These are phyloP conservation scores for Cicer arietinum DNA, from an alignment of 306 rosid species.

Conservation along the genomic window DNA sequence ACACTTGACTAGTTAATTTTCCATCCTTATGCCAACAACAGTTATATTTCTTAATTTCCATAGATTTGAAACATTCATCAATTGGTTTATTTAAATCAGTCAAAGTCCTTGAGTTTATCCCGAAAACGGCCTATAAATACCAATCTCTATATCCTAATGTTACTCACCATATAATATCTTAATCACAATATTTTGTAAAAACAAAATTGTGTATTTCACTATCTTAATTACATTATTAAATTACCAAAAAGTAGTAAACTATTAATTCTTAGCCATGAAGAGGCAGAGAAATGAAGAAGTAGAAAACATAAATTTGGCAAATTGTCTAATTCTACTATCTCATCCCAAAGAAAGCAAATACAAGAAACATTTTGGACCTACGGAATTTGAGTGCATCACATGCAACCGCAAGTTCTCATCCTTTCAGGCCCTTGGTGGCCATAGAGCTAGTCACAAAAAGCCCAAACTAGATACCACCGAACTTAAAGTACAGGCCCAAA, in stretches of 20 bases:
- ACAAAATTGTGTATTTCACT: neutral
- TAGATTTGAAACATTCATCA: slow-evolving; percentile 37
- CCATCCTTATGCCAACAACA: slow-evolving; percentile 7
- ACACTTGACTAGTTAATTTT: too few relatives aligned
- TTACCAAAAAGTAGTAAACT: too few relatives aligned
- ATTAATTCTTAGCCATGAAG: slow-evolving; percentile 44
- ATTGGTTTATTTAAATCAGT: slow-evolving; percentile 34
- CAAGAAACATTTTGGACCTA: slow-evolving; percentile 23
- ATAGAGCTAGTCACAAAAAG: slow-evolving; percentile 55
- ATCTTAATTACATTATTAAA: neutral
- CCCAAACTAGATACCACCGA: slow-evolving; percentile 17
- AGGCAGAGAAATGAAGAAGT: slow-evolving; percentile 48
- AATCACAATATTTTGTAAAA: neutral
- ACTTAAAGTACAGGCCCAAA: neutral
- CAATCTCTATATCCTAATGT: neutral
- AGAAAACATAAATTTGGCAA: slow-evolving; percentile 48
- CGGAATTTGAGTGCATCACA: slow-evolving; percentile 50
- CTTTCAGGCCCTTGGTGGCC: slow-evolving; percentile 57
- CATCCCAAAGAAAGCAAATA: slow-evolving; percentile 31
- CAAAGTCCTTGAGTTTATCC: slow-evolving; percentile 34
- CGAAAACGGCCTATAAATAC: slow-evolving; percentile 37
- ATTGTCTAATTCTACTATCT: slow-evolving; percentile 55
- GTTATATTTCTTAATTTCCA: neutral
- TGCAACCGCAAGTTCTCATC: slow-evolving; percentile 56
- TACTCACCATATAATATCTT: slow-evolving; percentile 28